Conservation (phyloP, 192 early-diverging fungal genomes). For the Entrophospora sp. region DNA sequence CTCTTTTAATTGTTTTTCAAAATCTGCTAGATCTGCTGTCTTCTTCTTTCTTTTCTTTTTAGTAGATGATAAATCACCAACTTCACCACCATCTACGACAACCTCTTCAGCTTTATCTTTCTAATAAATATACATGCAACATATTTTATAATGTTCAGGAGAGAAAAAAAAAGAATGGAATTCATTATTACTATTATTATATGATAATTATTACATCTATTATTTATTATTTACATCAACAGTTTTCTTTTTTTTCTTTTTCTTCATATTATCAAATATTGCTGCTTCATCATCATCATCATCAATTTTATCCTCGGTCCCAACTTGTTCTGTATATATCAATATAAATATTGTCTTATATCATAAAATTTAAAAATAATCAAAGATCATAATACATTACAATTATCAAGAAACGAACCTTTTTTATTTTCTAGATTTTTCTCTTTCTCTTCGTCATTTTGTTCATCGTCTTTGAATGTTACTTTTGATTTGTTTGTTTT, state of each 20-base stretch:
- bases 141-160: background rate
- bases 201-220: no score
- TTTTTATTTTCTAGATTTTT: conserved; percentile 11
- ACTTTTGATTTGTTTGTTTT: no score
- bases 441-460: conserved; percentile 31
- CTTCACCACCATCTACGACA: conserved; percentile 36
- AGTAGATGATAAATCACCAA: conserved; percentile 57
- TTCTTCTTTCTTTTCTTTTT: conserved; percentile 74
- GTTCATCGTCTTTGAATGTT: conserved; percentile 51
- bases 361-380: no score
- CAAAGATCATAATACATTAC: no score
- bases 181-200: conserved; percentile 1
- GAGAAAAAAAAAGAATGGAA: background rate
- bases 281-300: conserved; percentile 44
- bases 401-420: background rate
- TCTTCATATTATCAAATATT: conserved; percentile 75
- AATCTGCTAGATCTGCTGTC: conserved; percentile 76
- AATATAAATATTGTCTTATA: background rate
- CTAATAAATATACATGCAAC: conserved; percentile 18
- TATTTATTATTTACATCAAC: no score
- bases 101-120: conserved; percentile 34
- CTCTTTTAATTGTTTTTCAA: conserved; percentile 67
- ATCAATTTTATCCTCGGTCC: background rate
- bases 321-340: no score
- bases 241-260: conserved; percentile 79